Evolutionary conservation across 305 asterid genomes (phyloP), one percentile per base, ranked within the genome.

Genomic region (Solanum hybrid): DNA sequence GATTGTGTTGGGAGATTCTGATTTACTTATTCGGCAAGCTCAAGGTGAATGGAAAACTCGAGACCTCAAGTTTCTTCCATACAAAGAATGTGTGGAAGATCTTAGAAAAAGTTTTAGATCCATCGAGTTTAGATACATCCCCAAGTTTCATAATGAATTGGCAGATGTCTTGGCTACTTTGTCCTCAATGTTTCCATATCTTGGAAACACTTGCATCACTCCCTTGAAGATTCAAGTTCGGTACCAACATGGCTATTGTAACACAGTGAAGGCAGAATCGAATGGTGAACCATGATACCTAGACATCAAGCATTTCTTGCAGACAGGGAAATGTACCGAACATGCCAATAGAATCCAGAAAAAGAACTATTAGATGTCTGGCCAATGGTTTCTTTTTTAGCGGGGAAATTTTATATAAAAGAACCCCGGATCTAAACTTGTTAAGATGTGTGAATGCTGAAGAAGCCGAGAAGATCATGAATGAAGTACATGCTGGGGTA

Each of bases 371-470:
- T 19, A 19, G 10, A 8, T 2, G 0, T 7, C 0, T 60, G 24
- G 71, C 71, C 1, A 60, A 0, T 60, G 0, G 5, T 19, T 19
- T 60, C 26, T 19, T 60, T 60, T 8, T 60, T 3, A 60, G 71
- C 5, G 12, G 71, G 12, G 71, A 60, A 60, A 22, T 60, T 22
- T 19, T 60, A 60, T 60, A 19, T 7, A 60, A 19, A 19, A 3
- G 71, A 60, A 60, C 26, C 5, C 2, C 2, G 0, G 0, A 60
- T 22, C 0, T 60, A 4, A 60, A 60, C 24, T 8, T 19, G 0
- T 7, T 60, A 7, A 60, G 26, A 22, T 60, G 5, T 60, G 12
- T 3, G 71, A 4, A 3, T 60, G 10, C 12, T 60, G 1, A 60
- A 60, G 27, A 60, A 22, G 27, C 5, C 2, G 1, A 60, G 26